Evolutionary conservation across 352 stramenopile species (phyloP), one percentile per base, ranked within the genome.

Genomic region (Thraustotheca clavata): DNA sequence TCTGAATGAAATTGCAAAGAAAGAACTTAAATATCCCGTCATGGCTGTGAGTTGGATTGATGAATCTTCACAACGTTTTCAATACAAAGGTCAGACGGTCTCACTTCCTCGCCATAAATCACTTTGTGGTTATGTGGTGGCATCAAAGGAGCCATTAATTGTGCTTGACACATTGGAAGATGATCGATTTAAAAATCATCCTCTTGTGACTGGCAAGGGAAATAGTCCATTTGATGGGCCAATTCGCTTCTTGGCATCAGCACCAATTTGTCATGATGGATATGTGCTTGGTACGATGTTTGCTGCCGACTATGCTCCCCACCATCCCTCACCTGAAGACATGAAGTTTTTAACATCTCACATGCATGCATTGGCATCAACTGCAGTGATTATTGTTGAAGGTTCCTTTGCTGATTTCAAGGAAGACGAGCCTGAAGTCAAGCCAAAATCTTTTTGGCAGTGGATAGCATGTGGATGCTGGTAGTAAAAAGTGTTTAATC

Each of bases 31-130:
- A 31, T 52, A 52, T 31, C 43, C 43, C 7, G 43, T 52, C 11
- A 52, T 52, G 43, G 43, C 43, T 52, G 43, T 52, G 43, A 52
- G 43, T 31, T 52, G 43, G 43, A 52, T 52, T 31, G n/a, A 52
- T 18, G 43, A 52, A 2, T 14, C 11, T 14, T 9, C 9, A 9
- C 43, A 52, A 31, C 43, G 43, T 24, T 52, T 52, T 52, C 43
- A 52, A 31, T 52, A 26, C n/a, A 14, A 24, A 31, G 43, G 43
- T 31, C 24, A 52, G n/a, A 52, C 43, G n/a, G 34, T 52, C 34
- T 24, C 18, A 18, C 43, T 52, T 6, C 7, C 43, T 14, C 43
- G 43, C 7, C 43, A 52, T 31, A 24, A 52, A 52, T 52, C 43
- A 2, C n/a, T 52, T 31, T 52, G 43, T 18, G 7, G 43, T 31